Percentiles rank a stretch among this genome's conserved stretches.
These are phyloP conservation scores for Millerozyma miso DNA, from an alignment of 805 yeast genomes.

Conservation along the genomic window DNA sequence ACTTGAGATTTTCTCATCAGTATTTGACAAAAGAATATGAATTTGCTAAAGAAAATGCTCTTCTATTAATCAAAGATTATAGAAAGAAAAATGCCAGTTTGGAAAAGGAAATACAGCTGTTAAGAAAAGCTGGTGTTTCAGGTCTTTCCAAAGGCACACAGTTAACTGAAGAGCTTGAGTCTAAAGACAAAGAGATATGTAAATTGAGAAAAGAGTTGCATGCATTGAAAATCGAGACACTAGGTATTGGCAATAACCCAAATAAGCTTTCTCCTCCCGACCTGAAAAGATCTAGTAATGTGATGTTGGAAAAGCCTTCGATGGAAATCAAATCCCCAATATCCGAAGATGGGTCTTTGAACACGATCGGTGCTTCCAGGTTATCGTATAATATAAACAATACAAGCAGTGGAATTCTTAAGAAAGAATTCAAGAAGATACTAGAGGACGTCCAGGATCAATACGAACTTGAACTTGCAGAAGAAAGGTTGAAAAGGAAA, in stretches of 20 bases:
- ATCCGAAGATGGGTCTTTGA: constrained; percentile 1
- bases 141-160: not conserved
- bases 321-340: constrained; percentile 1
- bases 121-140: constrained; percentile 3
- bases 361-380: constrained; percentile 8
- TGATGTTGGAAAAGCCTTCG: constrained; percentile 7
- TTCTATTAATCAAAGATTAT: constrained; percentile 49
- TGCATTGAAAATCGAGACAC: constrained; percentile 39
- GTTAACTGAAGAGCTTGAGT: constrained; percentile 7
- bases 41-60: constrained; percentile 55
- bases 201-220: constrained; percentile 44
- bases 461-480: constrained; percentile 54
- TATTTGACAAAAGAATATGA: constrained; percentile 66
- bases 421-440: constrained; percentile 65
- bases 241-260: constrained; percentile 26
- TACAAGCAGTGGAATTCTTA: constrained; percentile 50
- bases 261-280: constrained; percentile 2
- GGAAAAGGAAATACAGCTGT: constrained; percentile 42
- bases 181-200: constrained; percentile 37
- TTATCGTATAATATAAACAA: constrained; percentile 10
- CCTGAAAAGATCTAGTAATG: not conserved
- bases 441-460: constrained; percentile 58
- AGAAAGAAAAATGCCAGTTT: constrained; percentile 47
- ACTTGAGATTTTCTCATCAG: constrained; percentile 66
- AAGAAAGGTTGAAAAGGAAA: constrained; percentile 50